A percentile compares a stretch with the other conserved stretches of the same genome.
Conservation (phyloP, 331 rosid species). For the Arachis monticola region DNA sequence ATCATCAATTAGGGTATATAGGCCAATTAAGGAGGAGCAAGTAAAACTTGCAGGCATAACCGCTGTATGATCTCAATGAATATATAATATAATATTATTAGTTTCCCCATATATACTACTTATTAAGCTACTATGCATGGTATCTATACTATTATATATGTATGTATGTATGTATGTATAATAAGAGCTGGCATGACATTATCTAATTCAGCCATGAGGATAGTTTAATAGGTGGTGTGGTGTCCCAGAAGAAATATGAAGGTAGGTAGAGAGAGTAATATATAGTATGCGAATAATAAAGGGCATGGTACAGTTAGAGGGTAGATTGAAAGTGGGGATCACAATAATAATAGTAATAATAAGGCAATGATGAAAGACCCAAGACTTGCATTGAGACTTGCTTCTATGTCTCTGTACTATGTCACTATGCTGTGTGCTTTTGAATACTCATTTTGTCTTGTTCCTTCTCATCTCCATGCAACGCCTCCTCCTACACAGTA, state of each 20-base stretch:
- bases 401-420: constrained; percentile 34
- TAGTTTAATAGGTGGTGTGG: neutral
- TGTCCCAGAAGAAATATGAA: neutral
- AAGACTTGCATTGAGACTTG: constrained; percentile 39
- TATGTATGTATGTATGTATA: too few species aligned
- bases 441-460: constrained; percentile 45
- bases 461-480: constrained; percentile 42
- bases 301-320: constrained; percentile 36
- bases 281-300: constrained; percentile 40
- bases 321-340: constrained; percentile 46
- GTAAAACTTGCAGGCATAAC: neutral
- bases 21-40: neutral
- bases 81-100: neutral
- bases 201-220: too few species aligned
- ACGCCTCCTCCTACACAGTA: constrained; percentile 55
- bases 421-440: constrained; percentile 31
- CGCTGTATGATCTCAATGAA: constrained; percentile 3
- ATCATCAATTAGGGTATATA: neutral
- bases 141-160: neutral
- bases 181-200: too few species aligned
- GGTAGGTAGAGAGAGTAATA: neutral
- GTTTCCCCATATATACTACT: neutral
- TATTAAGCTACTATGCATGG: neutral
- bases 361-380: constrained; percentile 75
- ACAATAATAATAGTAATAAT: constrained; percentile 65